Conservation (phyloP, 805 yeast genomes). For the Hemisphaericaspora nanyangensis region DNA sequence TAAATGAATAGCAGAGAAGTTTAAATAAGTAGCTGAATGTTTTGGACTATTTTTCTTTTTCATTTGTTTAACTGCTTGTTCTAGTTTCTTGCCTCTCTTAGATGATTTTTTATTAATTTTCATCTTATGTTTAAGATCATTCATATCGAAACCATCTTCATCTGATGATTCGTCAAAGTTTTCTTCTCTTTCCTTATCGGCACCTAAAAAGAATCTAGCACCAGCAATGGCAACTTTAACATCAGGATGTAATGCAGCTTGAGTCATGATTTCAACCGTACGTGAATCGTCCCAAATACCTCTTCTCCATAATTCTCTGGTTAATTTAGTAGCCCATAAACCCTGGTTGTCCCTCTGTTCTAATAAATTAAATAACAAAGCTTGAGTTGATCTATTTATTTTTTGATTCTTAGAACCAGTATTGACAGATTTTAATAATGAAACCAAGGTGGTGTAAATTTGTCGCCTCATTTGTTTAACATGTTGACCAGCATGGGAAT, state of each 20-base stretch:
- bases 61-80: conserved; percentile 62
- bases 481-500: conserved; percentile 52
- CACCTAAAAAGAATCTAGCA: conserved; percentile 86
- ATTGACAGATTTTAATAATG: conserved; percentile 77
- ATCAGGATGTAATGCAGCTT: conserved; percentile 87
- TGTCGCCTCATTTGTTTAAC: conserved; percentile 82
- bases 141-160: conserved; percentile 71
- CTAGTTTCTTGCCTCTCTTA: conserved; percentile 78
- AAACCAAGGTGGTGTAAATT: conserved; percentile 73
- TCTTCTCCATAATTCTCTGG: conserved; percentile 95
- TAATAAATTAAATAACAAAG: conserved; percentile 79
- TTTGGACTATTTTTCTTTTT: conserved; percentile 59
- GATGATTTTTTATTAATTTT: conserved; percentile 77
- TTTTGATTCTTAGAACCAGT: conserved; percentile 88
- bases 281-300: conserved; percentile 98
- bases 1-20: conserved; percentile 91
- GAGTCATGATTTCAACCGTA: conserved; percentile 96
- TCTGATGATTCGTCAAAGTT: conserved; percentile 69
- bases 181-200: conserved; percentile 90
- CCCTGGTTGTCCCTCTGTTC: conserved; percentile 79
- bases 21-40: conserved; percentile 64
- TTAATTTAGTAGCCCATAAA: conserved; percentile 92
- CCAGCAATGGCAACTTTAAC: conserved; percentile 86
- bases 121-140: conserved; percentile 73
- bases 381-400: conserved; percentile 86